phyloP scores from a whole-genome alignment of 148 eudicot species.

The Cornus kousa region DNA sequence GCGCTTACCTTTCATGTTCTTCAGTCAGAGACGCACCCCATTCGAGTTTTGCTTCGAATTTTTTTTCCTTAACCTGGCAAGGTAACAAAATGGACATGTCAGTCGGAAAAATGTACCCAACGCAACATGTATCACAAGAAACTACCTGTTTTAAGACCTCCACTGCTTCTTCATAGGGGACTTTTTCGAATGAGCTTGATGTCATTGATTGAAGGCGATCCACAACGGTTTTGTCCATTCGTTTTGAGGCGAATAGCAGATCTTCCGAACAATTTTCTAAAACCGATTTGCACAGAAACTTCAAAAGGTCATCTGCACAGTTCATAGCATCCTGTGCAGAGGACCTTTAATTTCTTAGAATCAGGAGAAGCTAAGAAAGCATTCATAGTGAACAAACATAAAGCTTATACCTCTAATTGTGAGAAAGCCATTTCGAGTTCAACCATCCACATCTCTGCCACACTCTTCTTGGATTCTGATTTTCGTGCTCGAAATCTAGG shows the following conservation, averaged over 20 bases:
- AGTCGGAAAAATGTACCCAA: neutral
- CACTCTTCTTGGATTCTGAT: slow-evolving; percentile 50
- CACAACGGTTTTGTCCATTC: slow-evolving; percentile 55
- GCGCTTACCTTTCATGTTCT: slow-evolving; percentile 78
- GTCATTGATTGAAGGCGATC: slow-evolving; percentile 55
- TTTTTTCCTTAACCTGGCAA: slow-evolving; percentile 49
- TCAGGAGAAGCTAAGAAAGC: too few relatives aligned
- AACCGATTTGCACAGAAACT: slow-evolving; percentile 67
- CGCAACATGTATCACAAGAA: neutral
- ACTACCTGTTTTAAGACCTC: slow-evolving; percentile 58
- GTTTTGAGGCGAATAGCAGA: slow-evolving; percentile 60
- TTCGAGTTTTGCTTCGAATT: slow-evolving; percentile 40
- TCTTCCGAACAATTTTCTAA: slow-evolving; percentile 62
- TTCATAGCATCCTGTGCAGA: slow-evolving; percentile 77
- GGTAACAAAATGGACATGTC: neutral
- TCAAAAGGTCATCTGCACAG: slow-evolving; percentile 72
- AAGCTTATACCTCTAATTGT: slow-evolving; percentile 59
- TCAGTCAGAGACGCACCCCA: slow-evolving; percentile 65
- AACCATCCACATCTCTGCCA: slow-evolving; percentile 90
- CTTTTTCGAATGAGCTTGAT: slow-evolving; percentile 49
- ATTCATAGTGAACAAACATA: neutral
- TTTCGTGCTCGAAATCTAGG: slow-evolving; percentile 76
- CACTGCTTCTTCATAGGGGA: slow-evolving; percentile 72
- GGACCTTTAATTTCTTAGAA: neutral
- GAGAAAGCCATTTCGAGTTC: slow-evolving; percentile 94